These are phyloP conservation scores for Aspergillus brunneoviolaceus DNA, from an alignment of 2,329 filamentous ascomycete genomes.

Conservation along the genomic window DNA sequence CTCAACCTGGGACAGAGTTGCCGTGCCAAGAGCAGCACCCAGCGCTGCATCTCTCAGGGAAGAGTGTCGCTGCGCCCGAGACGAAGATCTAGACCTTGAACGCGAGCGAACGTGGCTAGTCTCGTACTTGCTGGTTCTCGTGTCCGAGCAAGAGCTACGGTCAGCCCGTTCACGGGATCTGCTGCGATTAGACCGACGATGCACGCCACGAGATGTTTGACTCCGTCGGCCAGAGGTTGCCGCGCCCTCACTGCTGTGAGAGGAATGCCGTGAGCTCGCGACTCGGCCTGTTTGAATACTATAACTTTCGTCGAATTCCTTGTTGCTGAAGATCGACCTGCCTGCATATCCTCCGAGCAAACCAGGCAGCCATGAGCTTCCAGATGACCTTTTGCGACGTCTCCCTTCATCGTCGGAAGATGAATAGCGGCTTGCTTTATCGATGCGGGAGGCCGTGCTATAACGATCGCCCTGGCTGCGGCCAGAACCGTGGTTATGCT, in stretches of 20 bases:
- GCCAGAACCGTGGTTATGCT: constrained; percentile 54
- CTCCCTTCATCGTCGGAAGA: constrained; percentile 53
- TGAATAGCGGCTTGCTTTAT: constrained; percentile 60
- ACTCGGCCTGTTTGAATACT: constrained; percentile 56
- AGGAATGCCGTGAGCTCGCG: constrained; percentile 23
- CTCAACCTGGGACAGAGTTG: constrained; percentile 28
- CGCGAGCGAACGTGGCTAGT: constrained; percentile 33
- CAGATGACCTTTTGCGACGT: constrained; percentile 46
- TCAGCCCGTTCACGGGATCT: constrained; percentile 39
- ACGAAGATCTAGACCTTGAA: constrained; percentile 44
- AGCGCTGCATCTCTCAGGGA: constrained; percentile 35
- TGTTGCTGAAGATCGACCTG: constrained; percentile 53
- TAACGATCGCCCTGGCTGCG: constrained; percentile 50
- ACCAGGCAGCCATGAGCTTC: constrained; percentile 53
- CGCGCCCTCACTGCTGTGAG: constrained; percentile 29
- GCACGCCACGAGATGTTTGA: constrained; percentile 46
- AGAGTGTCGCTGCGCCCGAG: constrained; percentile 27
- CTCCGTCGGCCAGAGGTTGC: constrained; percentile 37
- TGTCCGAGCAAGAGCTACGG: constrained; percentile 29
- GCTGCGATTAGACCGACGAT: constrained; percentile 29
- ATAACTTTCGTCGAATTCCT: constrained; percentile 62
- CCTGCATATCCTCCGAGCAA: constrained; percentile 57
- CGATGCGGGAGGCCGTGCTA: constrained; percentile 49
- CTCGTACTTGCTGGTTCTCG: constrained; percentile 19
- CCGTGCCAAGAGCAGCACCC: constrained; percentile 38